Base-by-base conservation (phyloP, 108 stramenopile genomes). In the Nitzschia sp. region DNA sequence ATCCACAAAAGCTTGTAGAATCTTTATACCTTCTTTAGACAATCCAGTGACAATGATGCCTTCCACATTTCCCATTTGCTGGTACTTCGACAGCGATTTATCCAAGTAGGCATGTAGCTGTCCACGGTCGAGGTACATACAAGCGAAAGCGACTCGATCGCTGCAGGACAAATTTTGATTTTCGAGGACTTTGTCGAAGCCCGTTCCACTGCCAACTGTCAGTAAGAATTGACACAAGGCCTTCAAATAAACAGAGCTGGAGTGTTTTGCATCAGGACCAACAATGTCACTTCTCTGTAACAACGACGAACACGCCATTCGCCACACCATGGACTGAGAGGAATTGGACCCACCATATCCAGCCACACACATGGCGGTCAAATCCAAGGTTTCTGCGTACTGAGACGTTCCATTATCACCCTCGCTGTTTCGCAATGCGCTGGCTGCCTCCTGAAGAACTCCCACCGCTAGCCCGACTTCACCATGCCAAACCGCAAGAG, bases 321-420 rank as follows among this genome's bases (percentile, higher is more conserved):
- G 59, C 89, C 92, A 93, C 11, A 88, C 78, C 26, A 40, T 59
- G 2, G 25, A 40, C 42, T 72, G 71, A 7, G 84, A 68, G n/a
- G 83, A 65, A 46, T 65, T 63, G 50, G 58, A 52, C 15, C 76
- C 73, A 34, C 80, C 80, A 67, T 79, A 88, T 12, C 88, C 88
- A 41, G 92, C 89, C 9, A 93, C 81, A 55, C 85, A 86, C 81
- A 90, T 87, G n/a, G 86, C 80, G 58, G 84, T 81, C 56, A 90
- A 75, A 41, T 73, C 80, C 52, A 90, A 59, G 0, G 87, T 80
- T 67, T 90, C 89, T n/a, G 82, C 83, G 57, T 88, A 87, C 40
- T 61, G 71, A 24, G 53, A 43, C 53, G 57, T 60, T 40, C 29
- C 41, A 20, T 39, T 56, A 51, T 81, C 51, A 9, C 26, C 11